Base-by-base conservation (phyloP, 2,329 filamentous ascomycete species). In the Exophiala lecanii-corni region DNA sequence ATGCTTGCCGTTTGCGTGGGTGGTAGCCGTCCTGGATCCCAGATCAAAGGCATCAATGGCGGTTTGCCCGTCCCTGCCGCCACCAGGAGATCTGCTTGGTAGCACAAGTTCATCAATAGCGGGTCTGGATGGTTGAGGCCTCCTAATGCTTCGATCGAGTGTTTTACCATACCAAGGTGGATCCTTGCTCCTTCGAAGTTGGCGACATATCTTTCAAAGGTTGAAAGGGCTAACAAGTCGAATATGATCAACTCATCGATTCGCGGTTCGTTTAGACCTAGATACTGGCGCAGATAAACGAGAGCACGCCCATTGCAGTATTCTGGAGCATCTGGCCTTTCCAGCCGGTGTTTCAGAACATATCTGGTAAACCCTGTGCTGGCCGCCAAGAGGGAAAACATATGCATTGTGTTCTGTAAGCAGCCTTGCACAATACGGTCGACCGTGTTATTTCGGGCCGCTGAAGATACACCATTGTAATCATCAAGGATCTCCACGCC, bases 361-460 rank as follows among this genome's bases (percentile, higher is more conserved):
- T 35, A 47, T 32, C 47, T 50, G 12, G 39, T 13, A 21, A 36
- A 45, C 4, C 44, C 43, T 4, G 32, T 39, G 18, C 48, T 50
- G 3, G 48, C 44, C 12, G 48, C 43, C n/a, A 50, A 41, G n/a
- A 50, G n/a, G 5, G 41, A 44, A 16, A 42, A 50, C 48, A 50
- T 50, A 21, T 50, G 48, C 48, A 50, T 50, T 15, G 44, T 12
- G 26, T 47, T 42, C 12, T 16, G 32, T 4, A 47, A 35, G 19
- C 44, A 47, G 16, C 48, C 48, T 23, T 44, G 41, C 9, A 50
- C 21, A 19, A 50, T 47, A 10, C 37, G 38, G 16, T 39, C n/a
- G 34, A 50, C 47, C 3, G 48, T 47, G 15, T 45, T 38, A n/a
- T 13, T 32, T 5, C 38, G 18, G 17, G 19, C 31, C 9, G 43